Base-by-base conservation (phyloP, 148 eudicot genomes). In the Rhododendron simsii region DNA sequence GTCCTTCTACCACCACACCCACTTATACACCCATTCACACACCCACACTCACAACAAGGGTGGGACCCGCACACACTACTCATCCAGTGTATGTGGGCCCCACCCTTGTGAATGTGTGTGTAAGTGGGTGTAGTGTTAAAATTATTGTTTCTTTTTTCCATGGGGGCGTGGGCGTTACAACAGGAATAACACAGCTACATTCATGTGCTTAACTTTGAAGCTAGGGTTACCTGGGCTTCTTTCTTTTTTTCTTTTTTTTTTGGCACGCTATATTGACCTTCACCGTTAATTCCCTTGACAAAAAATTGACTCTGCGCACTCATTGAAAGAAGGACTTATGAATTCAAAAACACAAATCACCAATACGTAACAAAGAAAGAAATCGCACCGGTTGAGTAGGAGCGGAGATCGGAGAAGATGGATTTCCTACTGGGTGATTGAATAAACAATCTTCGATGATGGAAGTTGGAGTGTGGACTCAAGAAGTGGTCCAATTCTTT, bases 351-450 rank as follows among this genome's bases (percentile, higher is more conserved):
- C 53, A 21, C 26, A 10, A 71, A 71, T 5, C 12, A 63, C 71
- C 41, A 33, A 71, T 14, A 33, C 33, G 5, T 67, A 11, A 7
- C 11, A 21, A 26, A 7, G 44, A 10, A 28, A 23, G 65, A 7
- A 37, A 23, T 15, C 51, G 13, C 55, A 82, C 84, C 75, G 0
- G 84, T 82, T 26, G 75, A 41, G 35, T 82, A 82, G 7, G 53
- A 63, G 84, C 75, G 74, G 21, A 23, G 75, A 82, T 61, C 2
- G 53, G 84, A 63, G 15, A 82, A 59, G 74, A 59, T 5, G 84
- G 53, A 4, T 63, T 61, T 63, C 8, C 33, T n/a, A 28, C 30
- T 39, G 15, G 13, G 12, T 41, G 84, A 82, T 14, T 61, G 75
- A 47, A 82, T 26, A 82, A 82, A 15, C 55, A 59, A 41, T 61